phyloP scores from a whole-genome alignment of 2,329 filamentous ascomycete species.

The Hortaea werneckii region DNA sequence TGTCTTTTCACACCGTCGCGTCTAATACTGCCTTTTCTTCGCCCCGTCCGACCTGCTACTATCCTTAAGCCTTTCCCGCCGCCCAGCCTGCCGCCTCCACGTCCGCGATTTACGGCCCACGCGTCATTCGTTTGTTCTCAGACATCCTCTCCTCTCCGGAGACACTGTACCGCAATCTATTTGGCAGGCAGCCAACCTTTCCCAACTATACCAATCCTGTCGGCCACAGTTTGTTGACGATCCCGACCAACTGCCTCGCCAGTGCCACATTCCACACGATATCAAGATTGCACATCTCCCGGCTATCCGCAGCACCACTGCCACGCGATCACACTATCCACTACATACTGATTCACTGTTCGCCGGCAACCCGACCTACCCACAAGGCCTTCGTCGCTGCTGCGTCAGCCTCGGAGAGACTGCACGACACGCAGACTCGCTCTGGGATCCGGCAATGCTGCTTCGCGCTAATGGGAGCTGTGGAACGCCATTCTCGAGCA shows the following conservation, averaged over 20 bases:
- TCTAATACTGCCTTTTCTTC: no score
- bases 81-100: no score
- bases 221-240: not conserved
- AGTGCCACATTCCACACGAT: conserved; percentile 1
- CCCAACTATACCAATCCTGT: no score
- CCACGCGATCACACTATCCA: not conserved
- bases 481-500: not conserved
- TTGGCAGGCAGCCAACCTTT: no score
- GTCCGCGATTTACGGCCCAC: no score
- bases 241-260: not conserved
- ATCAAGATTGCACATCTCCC: not conserved
- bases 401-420: conserved; percentile 1
- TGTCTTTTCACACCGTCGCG: no score
- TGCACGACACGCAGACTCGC: not conserved
- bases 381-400: not conserved
- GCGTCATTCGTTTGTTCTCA: no score
- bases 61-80: no score
- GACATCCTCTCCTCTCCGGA: no score
- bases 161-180: no score
- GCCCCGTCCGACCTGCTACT: no score
- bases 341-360: not conserved
- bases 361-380: not conserved
- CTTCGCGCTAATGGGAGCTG: not conserved
- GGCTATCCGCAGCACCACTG: not conserved
- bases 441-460: conserved; percentile 3